Conservation (phyloP, 2,329 filamentous ascomycete genomes). For the Colletotrichum viniferum region DNA sequence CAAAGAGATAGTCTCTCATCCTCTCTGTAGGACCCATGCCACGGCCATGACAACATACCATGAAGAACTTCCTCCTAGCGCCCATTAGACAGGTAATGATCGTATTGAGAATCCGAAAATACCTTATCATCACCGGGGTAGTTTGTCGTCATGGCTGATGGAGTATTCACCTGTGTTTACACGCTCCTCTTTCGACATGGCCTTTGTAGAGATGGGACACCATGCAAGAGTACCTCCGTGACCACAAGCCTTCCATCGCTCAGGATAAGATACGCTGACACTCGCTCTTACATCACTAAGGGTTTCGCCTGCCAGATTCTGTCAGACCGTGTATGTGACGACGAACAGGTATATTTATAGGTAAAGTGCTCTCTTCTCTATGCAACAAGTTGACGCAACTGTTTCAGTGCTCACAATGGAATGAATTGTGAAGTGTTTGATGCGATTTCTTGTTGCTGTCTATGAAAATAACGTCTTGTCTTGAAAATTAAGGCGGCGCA, state of each 20-base stretch:
- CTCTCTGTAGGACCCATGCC: too few species aligned
- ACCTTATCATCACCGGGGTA: too few species aligned
- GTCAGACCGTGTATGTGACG: not conserved
- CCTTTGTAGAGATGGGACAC: not conserved
- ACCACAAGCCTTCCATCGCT: not conserved
- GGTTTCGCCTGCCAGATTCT: not conserved
- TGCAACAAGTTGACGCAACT: not conserved
- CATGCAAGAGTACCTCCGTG: not conserved
- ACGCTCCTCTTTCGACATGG: too few species aligned
- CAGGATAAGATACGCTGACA: not conserved
- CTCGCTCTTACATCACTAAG: not conserved
- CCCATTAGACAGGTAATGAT: too few species aligned
- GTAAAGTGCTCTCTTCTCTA: not conserved
- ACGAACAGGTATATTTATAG: not conserved
- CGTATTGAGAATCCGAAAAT: too few species aligned
- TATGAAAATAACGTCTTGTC: not conserved
- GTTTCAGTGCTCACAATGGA: not conserved
- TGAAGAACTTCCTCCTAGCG: too few species aligned
- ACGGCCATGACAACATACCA: too few species aligned
- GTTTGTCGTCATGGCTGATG: too few species aligned
- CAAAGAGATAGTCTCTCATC: not conserved
- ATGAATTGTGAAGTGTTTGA: not conserved
- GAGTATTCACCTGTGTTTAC: too few species aligned
- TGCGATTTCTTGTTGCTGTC: not conserved
- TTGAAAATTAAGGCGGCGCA: not conserved